Evolutionary conservation across 2,329 filamentous ascomycete species (phyloP), one percentile per base, ranked within the genome.

Genomic region (Sporothrix euskadiensis): DNA sequence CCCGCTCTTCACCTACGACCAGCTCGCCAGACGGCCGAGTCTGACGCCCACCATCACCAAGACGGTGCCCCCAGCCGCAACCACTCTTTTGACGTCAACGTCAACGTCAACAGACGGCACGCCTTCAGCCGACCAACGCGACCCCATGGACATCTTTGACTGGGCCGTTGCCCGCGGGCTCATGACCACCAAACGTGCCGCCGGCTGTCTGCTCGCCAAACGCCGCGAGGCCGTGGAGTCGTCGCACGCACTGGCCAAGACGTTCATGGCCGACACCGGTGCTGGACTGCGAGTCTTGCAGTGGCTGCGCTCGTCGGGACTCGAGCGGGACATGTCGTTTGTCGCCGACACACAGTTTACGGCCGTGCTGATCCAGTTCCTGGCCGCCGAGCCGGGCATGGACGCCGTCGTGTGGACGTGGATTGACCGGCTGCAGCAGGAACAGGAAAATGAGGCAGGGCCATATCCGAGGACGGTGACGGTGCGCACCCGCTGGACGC

Each of bases 61-160:
- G 32, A 16, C 57, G 14, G 19, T 22, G 16, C 32, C 57, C 7
- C 3, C 32, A 3, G 57, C 12, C 9, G 56, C 56, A 3, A 49
- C 44, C 4, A 49, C 44, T 5, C 44, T 49, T 6, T 49, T 49
- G 44, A 49, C 44, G 44, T 49, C 44, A 5, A 19, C 44, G 26
- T 26, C 26, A 26, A 49, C 44, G 44, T 49, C 44, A 5, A 19
- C 44, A 49, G 44, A 49, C 1, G 44, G 44, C 63, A 71, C 26
- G 54, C 61, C 69, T 47, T 68, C 74, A 26, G 26, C 26, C 77
- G 73, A 75, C n/a, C 52, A 73, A 68, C 79, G 81, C 41, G 83
- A 86, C 59, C 86, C 85, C 3, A 85, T 88, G 81, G 83, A 86
- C 54, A 83, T 89, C 3, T 90, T 90, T 74, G 84, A 88, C 75